Percentiles rank a stretch among this genome's conserved stretches.
Evolutionary conservation across 2,329 filamentous ascomycete species (phyloP).

Genomic region (Fonsecaea pugnacius): DNA sequence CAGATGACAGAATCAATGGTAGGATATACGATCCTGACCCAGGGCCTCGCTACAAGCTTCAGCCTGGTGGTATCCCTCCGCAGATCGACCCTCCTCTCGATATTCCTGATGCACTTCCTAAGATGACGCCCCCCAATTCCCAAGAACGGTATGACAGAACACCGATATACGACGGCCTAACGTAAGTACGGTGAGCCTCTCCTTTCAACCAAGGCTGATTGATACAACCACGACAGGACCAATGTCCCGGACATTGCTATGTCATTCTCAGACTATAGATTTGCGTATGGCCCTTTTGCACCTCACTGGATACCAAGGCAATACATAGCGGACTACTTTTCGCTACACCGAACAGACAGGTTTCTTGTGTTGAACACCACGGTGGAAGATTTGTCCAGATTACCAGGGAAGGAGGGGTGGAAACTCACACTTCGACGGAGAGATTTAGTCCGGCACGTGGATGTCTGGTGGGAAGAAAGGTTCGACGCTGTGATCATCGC

Average conservation of each 20-base stretch:
- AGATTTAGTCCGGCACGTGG: conserved; percentile 41
- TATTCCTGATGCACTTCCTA: conserved; percentile 38
- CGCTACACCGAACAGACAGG: conserved; percentile 53
- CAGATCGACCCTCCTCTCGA: conserved; percentile 42
- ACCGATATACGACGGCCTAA: conserved; percentile 44
- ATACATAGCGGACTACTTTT: conserved; percentile 62
- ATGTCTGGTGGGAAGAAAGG: conserved; percentile 67
- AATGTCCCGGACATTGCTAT: conserved; percentile 49
- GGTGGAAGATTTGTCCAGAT: conserved; percentile 63
- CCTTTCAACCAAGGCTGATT: neutral
- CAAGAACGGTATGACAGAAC: conserved; percentile 44
- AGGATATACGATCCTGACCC: conserved; percentile 47
- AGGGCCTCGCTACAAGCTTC: conserved; percentile 33
- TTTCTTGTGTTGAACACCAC: conserved; percentile 59
- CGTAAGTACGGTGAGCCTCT: conserved; percentile 35
- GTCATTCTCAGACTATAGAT: conserved; percentile 56
- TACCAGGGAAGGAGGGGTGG: conserved; percentile 60
- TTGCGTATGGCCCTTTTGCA: conserved; percentile 61
- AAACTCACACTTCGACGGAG: conserved; percentile 56
- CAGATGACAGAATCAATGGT: neutral
- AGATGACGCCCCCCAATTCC: conserved; percentile 36
- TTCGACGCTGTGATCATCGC: conserved; percentile 67
- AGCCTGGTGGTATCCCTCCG: conserved; percentile 42
- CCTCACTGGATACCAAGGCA: conserved; percentile 61
- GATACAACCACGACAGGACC: conserved; percentile 35